Evolutionary conservation across 2,329 filamentous ascomycete species (phyloP).

Genomic region (Trichoderma sp.): DNA sequence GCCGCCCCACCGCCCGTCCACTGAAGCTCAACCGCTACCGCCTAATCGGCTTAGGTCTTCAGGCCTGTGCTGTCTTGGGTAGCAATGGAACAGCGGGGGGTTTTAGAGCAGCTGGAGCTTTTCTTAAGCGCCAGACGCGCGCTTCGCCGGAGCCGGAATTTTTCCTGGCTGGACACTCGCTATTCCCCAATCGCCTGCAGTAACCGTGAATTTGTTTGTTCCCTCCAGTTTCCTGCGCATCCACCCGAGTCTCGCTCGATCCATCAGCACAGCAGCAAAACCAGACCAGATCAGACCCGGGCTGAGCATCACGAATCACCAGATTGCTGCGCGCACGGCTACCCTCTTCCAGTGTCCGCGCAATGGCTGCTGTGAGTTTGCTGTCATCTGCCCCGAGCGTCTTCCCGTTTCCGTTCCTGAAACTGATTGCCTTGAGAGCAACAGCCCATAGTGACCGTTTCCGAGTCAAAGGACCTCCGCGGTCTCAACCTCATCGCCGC

Average conservation of each 20-base stretch:
- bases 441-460: slow-evolving; percentile 73
- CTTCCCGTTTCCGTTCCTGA: neutral
- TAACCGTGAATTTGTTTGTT: slow-evolving; percentile 10
- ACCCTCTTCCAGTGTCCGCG: slow-evolving; percentile 34
- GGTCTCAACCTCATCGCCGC: slow-evolving; percentile 97
- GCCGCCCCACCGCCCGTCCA: slow-evolving; percentile 2
- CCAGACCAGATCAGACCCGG: no score
- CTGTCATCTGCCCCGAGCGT: slow-evolving; percentile 14
- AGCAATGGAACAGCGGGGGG: neutral
- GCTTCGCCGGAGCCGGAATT: slow-evolving; percentile 22
- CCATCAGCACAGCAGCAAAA: no score
- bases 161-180: slow-evolving; percentile 9
- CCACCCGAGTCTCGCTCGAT: no score
- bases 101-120: no score
- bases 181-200: slow-evolving; percentile 1
- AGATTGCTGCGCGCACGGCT: slow-evolving; percentile 15
- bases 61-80: neutral
- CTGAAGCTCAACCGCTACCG: neutral
- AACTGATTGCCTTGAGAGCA: slow-evolving; percentile 1
- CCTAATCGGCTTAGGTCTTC: neutral
- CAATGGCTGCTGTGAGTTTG: slow-evolving; percentile 57
- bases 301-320: no score
- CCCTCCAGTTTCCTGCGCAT: neutral
- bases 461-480: slow-evolving; percentile 93
- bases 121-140: slow-evolving; percentile 25